Base-by-base conservation (phyloP, 768 basidiomycete genomes). In the Fistulinella prunicolor region DNA sequence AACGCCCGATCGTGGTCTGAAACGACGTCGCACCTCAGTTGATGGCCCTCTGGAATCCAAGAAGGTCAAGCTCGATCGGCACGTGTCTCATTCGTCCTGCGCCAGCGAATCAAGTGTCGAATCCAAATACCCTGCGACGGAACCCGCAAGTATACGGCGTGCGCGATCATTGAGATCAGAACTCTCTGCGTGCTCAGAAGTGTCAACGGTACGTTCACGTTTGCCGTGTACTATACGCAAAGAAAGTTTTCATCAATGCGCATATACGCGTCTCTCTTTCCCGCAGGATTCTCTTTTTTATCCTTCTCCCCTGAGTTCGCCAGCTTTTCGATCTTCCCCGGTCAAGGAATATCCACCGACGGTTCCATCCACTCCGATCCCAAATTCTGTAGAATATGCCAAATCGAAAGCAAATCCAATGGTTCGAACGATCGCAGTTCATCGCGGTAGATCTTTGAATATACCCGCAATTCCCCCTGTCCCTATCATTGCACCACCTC, bases 401-500 rank as follows among this genome's bases (percentile, higher is more conserved):
- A 46, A 50, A 22, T 61, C 64, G 6, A 60, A 32, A 38, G 51
- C 54, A 17, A 53, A 68, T 29, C 62, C 65, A 0, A 19, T 67
- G 20, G 20, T 21, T 22, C 60, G 65, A 28, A 67, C 65, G 3
- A 24, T 58, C 5, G 30, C 42, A 8, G 5, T 55, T 9, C 48
- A 54, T 13, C 46, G 41, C 4, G 42, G 14, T 16, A 28, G 32
- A 21, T 50, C 47, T n/a, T 14, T 22, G 8, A 38, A 38, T 2
- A 19, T 36, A 1, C 44, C 50, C 1, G 3, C 17, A 9, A 65
- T 59, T 6, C 54, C 58, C 6, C 47, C 56, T 0, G 73, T 82
- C 0, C 81, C 82, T 0, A 71, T 81, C 45, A 77, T 83, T 13
- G 80, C 80, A 4, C 82, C 82, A 2, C 79, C 82, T 0, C 42